Evolutionary conservation across 2,329 filamentous ascomycete species (phyloP).

Genomic region (Cladosporium austrohemisphaericum): DNA sequence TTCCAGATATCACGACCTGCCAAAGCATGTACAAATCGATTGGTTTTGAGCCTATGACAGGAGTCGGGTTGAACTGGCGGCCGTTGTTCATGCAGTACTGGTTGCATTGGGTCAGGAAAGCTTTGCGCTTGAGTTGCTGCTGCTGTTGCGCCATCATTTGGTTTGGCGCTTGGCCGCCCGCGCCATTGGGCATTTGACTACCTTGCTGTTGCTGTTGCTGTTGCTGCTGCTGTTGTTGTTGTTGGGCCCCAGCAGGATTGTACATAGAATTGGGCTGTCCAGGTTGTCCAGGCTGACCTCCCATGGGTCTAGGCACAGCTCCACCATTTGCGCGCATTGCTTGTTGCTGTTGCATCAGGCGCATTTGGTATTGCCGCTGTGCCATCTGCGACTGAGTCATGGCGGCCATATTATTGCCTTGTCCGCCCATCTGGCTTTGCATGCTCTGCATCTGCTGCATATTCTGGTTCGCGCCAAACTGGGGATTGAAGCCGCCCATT

Average conservation of each 20-base stretch:
- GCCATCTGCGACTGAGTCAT: slow-evolving; percentile 54
- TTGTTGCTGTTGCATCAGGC: slow-evolving; percentile 72
- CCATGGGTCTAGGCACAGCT: slow-evolving; percentile 26
- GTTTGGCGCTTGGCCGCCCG: slow-evolving; percentile 17
- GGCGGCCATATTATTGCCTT: slow-evolving; percentile 37
- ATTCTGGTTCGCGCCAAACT: slow-evolving; percentile 32
- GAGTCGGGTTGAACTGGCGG: slow-evolving; percentile 69
- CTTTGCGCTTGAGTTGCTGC: slow-evolving; percentile 25
- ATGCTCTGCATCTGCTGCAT: slow-evolving; percentile 30
- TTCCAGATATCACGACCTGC: slow-evolving; percentile 68
- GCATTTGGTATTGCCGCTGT: slow-evolving; percentile 81
- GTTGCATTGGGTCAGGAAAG: slow-evolving; percentile 64
- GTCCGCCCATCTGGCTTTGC: slow-evolving; percentile 45
- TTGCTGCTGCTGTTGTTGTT: neutral
- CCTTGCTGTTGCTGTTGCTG: slow-evolving; percentile 21
- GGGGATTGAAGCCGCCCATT: slow-evolving; percentile 38
- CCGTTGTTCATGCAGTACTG: slow-evolving; percentile 65
- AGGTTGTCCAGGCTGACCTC: slow-evolving; percentile 27
- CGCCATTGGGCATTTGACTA: slow-evolving; percentile 25
- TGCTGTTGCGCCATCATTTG: slow-evolving; percentile 21
- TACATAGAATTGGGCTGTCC: slow-evolving; percentile 28
- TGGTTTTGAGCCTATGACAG: slow-evolving; percentile 67
- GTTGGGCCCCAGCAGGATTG: slow-evolving; percentile 18
- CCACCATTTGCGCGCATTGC: slow-evolving; percentile 47
- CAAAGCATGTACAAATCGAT: slow-evolving; percentile 77